These are phyloP conservation scores for Beta corolliflora DNA, from an alignment of 179 eudicot genomes.

Conservation along the genomic window DNA sequence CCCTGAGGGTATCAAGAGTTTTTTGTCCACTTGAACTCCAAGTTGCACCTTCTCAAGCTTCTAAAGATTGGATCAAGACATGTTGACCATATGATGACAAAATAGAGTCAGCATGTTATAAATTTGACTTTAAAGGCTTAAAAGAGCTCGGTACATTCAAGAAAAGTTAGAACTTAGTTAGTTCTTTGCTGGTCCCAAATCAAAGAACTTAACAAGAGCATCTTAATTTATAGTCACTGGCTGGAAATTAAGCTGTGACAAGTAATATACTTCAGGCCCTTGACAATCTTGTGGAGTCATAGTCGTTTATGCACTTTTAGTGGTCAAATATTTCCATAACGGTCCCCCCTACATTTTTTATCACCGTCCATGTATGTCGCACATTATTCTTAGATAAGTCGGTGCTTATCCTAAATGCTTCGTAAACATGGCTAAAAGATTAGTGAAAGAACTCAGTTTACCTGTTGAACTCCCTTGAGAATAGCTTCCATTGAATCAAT, in stretches of 20 bases:
- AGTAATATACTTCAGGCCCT: neutral
- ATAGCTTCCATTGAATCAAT: conserved; percentile 66
- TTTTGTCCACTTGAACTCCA: conserved; percentile 44
- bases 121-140: neutral
- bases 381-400: neutral
- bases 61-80: conserved; percentile 29
- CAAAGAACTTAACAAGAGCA: too few relatives aligned
- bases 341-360: neutral
- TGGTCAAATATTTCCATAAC: neutral
- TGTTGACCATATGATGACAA: neutral
- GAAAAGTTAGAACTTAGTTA: neutral
- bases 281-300: neutral
- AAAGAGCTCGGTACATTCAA: neutral
- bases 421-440: neutral
- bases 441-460: conserved; percentile 21
- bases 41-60: conserved; percentile 57
- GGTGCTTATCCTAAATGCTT: neutral
- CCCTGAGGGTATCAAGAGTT: conserved; percentile 47
- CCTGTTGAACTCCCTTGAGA: conserved; percentile 59
- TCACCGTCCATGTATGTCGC: neutral
- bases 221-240: neutral
- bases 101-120: neutral
- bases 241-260: conserved; percentile 1
- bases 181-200: too few relatives aligned
- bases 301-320: neutral